Evolutionary conservation across 768 basidiomycete genomes (phyloP), one percentile per base, ranked within the genome.

Genomic region (Hygrophorus pudorinus): DNA sequence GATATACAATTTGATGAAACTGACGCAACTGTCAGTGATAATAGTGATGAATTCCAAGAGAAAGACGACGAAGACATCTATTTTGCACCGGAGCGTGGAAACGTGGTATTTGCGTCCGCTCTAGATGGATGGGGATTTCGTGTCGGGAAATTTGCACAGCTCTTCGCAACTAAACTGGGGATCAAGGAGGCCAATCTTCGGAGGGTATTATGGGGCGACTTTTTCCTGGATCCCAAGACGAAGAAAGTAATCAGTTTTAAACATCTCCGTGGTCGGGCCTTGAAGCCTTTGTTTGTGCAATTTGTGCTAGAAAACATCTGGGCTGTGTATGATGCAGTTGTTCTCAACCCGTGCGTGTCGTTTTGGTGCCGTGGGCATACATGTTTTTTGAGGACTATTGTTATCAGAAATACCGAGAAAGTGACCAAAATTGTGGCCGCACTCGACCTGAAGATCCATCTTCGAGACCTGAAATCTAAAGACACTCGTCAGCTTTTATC

Each of bases 81-180:
- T 63, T 98, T 99, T 53, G 87, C 91, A 0, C 96, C 96, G 0
- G 89, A 92, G 57, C 76, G 78, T 41, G 96, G 96, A 14, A 98
- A 97, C 57, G 96, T 99, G 35, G 73, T 98, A 27, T 99, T 99
- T 58, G 87, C 93, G 0, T 91, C 86, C 24, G 96, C 94, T 3
- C 78, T 97, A 45, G 91, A 97, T 51, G 92, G 94, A 3, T 98
- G 94, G 94, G 96, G 93, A 0, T 99, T 99, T 66, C 76, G 94
- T 35, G 72, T 97, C 6, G 81, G 83, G 36, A 89, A 89, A 58
- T 99, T 99, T 55, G 91, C 96, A 0, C 81, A 92, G 57, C 68
- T 98, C 7, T 98, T 92, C 61, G 85, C 88, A 0, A 70, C 76
- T 31, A 97, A 94, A 61, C 73, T 99, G 10, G 86, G 88, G 20